These are phyloP conservation scores for Panicum virgatum DNA, from an alignment of 202 grass and related monocot species.

Conservation along the genomic window DNA sequence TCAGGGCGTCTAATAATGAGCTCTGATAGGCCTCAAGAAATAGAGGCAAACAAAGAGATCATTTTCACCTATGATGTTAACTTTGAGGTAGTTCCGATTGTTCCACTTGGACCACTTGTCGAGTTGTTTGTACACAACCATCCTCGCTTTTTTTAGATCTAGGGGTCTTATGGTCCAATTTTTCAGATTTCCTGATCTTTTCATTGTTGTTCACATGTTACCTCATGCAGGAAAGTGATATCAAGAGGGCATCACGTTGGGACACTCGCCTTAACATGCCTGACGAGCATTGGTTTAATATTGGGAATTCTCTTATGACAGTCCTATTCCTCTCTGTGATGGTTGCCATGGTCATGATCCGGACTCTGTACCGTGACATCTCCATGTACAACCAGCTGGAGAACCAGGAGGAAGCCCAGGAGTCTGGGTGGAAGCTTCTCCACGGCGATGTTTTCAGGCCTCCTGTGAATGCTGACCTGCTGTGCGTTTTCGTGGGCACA, in stretches of 20 bases:
- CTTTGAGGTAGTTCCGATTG: constrained; percentile 44
- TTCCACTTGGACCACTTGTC: neutral
- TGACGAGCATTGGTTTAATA: constrained; percentile 84
- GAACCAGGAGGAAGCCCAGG: constrained; percentile 79
- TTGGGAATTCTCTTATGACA: constrained; percentile 75
- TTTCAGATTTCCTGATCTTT: neutral
- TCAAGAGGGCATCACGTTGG: constrained; percentile 91
- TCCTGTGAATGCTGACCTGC: constrained; percentile 49
- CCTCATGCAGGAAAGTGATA: constrained; percentile 60
- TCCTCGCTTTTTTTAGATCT: neutral
- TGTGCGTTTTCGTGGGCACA: constrained; percentile 76
- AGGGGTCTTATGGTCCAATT: too few species aligned
- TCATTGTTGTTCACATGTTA: neutral
- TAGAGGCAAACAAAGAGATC: constrained; percentile 62
- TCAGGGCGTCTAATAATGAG: constrained; percentile 22
- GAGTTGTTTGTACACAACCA: neutral
- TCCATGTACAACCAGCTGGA: constrained; percentile 92
- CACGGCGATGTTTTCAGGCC: constrained; percentile 90
- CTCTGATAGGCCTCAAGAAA: constrained; percentile 58
- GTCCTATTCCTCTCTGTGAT: constrained; percentile 83
- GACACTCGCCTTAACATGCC: constrained; percentile 63
- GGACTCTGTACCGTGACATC: constrained; percentile 77
- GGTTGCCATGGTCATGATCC: constrained; percentile 90
- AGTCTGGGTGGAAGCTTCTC: constrained; percentile 91
- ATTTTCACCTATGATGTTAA: constrained; percentile 74